Evolutionary conservation across 345 rosid genomes (phyloP), one percentile per base, ranked within the genome.

Genomic region (Acer negundo): DNA sequence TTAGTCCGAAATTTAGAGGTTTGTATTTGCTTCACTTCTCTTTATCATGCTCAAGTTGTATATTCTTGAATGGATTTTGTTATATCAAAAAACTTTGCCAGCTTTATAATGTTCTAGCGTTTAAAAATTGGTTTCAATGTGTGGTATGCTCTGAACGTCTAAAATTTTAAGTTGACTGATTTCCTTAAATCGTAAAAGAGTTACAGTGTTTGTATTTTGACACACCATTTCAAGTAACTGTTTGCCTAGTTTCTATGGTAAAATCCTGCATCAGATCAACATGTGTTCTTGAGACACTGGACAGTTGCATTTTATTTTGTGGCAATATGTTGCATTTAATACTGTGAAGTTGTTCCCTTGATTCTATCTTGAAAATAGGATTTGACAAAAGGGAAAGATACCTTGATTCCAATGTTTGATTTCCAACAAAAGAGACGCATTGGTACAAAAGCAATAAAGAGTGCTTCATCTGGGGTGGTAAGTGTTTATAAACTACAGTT

Each of bases 1-100:
- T 77, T 97, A 67, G 97, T 91, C 67, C 88, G 46, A n/a, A 94
- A 93, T 75, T 82, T 97, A 35, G 95, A 97, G 99, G 97, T 95
- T 80, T 73, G 87, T 53, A 51, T 75, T 74, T 79, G 40, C 23
- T 62, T 73, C 23, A 63, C 13, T 12, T 62, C 73, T 70, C 24
- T 56, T 62, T 31, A 19, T 17, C 24, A 10, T 65, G 56, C 12
- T 61, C 63, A 61, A 22, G 62, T 20, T 53, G 62, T 17, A 51
- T 23, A 4, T 69, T 24, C 40, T 67, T 40, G 55, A 73, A 40
- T 81, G 31, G 77, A 67, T 62, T 61, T 11, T 40, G 35, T 59
- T 56, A 15, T 69, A 26, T 20, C 61, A 13, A 28, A 64, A 15
- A 63, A 65, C n/a, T 47, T 22, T 53, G 26, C 13, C 4, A 53